Conservation (phyloP, 257 asterid genomes). For the Ilex asprella region DNA sequence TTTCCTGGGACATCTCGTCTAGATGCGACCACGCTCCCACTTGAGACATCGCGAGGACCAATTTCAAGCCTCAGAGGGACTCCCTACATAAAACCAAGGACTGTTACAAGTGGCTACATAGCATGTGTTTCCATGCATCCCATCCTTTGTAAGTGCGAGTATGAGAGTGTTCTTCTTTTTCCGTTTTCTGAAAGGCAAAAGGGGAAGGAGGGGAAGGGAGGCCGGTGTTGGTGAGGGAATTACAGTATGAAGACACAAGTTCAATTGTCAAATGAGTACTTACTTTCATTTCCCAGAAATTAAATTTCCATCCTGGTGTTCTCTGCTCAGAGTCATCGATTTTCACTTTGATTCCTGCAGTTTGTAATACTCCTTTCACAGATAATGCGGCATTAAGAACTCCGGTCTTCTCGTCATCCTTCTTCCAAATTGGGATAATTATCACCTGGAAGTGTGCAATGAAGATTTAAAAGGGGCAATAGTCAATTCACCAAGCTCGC, state of each 20-base stretch:
- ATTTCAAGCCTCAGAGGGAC: constrained; percentile 92
- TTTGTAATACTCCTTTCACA: constrained; percentile 58
- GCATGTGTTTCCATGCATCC: neutral
- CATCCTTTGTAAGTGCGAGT: too few species aligned
- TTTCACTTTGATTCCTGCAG: constrained; percentile 77
- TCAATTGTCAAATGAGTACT: constrained; percentile 7
- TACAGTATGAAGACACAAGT: neutral
- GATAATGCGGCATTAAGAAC: constrained; percentile 68
- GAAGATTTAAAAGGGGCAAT: neutral
- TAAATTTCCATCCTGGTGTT: constrained; percentile 97
- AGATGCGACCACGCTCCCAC: constrained; percentile 71
- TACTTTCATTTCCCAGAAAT: constrained; percentile 99
- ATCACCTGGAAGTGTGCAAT: constrained; percentile 53
- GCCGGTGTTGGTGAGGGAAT: too few species aligned
- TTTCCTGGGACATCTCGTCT: constrained; percentile 95
- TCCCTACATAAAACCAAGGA: constrained; percentile 54
- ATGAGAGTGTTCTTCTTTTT: too few species aligned
- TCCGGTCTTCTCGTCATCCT: constrained; percentile 58
- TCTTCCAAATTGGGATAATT: constrained; percentile 92
- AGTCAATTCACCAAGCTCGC: neutral
- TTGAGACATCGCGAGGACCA: constrained; percentile 91
- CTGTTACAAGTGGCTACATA: neutral
- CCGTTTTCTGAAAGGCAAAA: too few species aligned
- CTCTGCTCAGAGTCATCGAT: constrained; percentile 92
- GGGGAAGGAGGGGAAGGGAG: too few species aligned